Evolutionary conservation across 768 basidiomycete genomes (phyloP), one percentile per base, ranked within the genome.

Genomic region (Tylopilus sp.): DNA sequence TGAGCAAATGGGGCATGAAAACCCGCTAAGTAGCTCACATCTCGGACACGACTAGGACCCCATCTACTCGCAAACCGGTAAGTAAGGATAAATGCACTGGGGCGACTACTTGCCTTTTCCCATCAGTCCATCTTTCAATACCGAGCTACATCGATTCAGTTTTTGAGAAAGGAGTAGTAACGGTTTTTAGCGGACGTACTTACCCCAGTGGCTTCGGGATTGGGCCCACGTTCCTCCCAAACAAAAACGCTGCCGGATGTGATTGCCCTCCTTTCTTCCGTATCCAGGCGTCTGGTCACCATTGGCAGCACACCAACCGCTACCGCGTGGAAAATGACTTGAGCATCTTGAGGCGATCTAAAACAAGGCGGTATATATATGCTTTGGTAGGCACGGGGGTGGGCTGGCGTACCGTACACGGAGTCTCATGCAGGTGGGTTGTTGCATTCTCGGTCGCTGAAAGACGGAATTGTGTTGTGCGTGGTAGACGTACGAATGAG

Each of bases 51-150:
- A 61, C 85, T 87, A 5, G 87, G 86, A 0, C 88, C 88, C 88
- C 88, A 91, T 54, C 80, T 75, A 58, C 57, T 18, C 62, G 38
- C 43, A 48, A 49, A 23, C 20, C 0, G 20, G 35, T 51, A 17
- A 56, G 43, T 36, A 48, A 20, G 43, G 28, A 40, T 21, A 12
- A n/a, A 12, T 20, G 46, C 20, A 12, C 15, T 36, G 17, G 18
- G 18, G 20, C 41, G 25, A 53, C 8, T 30, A 53, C 60, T 47
- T 47, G 47, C 68, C 73, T 71, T 57, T 82, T 82, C 5, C 82
- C 87, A 61, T 89, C 88, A 25, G 88, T 90, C 88, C 88, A 90
- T 48, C 88, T 77, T 63, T 89, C 86, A 31, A 90, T 87, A 39
- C 85, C 86, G 51, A 86, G 75, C 85, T 87, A 13, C 18, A 44